These are phyloP conservation scores for Cicer judaicum DNA, from an alignment of 306 rosid genomes.

Conservation along the genomic window DNA sequence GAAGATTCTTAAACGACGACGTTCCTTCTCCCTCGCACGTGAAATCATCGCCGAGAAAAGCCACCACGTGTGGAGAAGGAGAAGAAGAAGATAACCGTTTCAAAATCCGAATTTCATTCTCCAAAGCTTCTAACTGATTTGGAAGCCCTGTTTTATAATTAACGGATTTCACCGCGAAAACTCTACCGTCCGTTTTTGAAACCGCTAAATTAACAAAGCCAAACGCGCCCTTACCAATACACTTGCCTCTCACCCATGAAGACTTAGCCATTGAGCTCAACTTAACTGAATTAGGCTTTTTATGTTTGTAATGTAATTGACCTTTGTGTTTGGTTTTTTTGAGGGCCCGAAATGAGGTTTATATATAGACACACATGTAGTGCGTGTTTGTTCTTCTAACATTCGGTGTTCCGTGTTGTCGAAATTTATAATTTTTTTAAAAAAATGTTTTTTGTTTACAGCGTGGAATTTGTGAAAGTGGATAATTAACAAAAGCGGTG, in stretches of 20 bases:
- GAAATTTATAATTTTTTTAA: background rate
- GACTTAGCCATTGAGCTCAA: background rate
- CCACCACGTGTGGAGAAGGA: slow-evolving; percentile 67
- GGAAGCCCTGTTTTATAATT: slow-evolving; percentile 45
- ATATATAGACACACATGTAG: slow-evolving; percentile 35
- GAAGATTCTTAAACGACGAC: slow-evolving; percentile 66
- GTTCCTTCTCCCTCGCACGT: slow-evolving; percentile 47
- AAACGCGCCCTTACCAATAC: slow-evolving; percentile 76
- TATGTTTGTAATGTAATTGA: slow-evolving; percentile 2
- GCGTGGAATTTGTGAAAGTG: slow-evolving; percentile 59
- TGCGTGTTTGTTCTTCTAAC: slow-evolving; percentile 36
- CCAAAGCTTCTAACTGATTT: slow-evolving; percentile 59
- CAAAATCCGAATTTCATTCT: slow-evolving; percentile 75
- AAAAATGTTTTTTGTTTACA: slow-evolving; percentile 9
- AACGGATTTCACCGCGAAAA: slow-evolving; percentile 88
- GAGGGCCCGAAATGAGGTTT: slow-evolving; percentile 49
- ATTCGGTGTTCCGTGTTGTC: slow-evolving; percentile 38
- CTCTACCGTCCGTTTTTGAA: slow-evolving; percentile 48
- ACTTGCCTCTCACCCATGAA: slow-evolving; percentile 75
- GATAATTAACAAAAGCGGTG: slow-evolving; percentile 57
- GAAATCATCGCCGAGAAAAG: slow-evolving; percentile 67
- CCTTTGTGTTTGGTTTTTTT: slow-evolving; percentile 3
- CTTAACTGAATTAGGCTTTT: background rate
- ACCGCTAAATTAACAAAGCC: slow-evolving; percentile 69
- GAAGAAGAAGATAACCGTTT: slow-evolving; percentile 37